Conservation (phyloP, 1,139 yeast genomes). For the Geotrichum bryndzae region DNA sequence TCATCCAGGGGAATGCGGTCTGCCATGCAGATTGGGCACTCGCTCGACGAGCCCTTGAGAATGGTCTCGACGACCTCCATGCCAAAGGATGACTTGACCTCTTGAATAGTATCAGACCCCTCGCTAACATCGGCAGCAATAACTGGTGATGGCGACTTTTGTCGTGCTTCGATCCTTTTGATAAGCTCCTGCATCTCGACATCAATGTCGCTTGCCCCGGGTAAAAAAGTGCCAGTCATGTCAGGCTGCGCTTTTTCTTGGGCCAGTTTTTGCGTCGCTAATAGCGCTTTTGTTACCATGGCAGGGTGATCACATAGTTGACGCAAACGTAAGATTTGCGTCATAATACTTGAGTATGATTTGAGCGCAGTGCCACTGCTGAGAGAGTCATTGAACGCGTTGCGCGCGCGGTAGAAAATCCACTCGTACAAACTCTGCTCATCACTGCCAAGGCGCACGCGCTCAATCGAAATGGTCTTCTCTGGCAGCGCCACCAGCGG, state of each 20-base stretch:
- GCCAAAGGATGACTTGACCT: constrained; percentile 27
- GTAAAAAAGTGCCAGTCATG: not conserved
- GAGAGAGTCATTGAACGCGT: constrained; percentile 58
- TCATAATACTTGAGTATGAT: constrained; percentile 71
- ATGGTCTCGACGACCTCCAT: constrained; percentile 37
- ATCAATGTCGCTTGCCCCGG: not conserved
- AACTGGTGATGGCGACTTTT: not conserved
- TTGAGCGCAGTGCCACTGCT: constrained; percentile 64
- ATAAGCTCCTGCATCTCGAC: constrained; percentile 3
- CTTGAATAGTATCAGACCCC: not conserved
- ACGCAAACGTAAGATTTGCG: constrained; percentile 75
- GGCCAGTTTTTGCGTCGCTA: constrained; percentile 20
- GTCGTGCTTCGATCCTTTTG: not conserved
- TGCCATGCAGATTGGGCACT: constrained; percentile 80
- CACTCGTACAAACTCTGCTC: constrained; percentile 66
- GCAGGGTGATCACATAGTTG: constrained; percentile 86
- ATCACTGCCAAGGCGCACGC: constrained; percentile 56
- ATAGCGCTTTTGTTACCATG: constrained; percentile 44
- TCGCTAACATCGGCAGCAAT: not conserved
- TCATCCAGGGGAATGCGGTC: constrained; percentile 50
- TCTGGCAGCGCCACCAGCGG: constrained; percentile 73
- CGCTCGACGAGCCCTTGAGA: constrained; percentile 44
- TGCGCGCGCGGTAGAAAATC: constrained; percentile 63
- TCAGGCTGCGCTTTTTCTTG: not conserved
- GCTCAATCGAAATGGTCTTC: constrained; percentile 65